Evolutionary conservation across 768 basidiomycete species (phyloP).

Genomic region (Naganishia onofrii): DNA sequence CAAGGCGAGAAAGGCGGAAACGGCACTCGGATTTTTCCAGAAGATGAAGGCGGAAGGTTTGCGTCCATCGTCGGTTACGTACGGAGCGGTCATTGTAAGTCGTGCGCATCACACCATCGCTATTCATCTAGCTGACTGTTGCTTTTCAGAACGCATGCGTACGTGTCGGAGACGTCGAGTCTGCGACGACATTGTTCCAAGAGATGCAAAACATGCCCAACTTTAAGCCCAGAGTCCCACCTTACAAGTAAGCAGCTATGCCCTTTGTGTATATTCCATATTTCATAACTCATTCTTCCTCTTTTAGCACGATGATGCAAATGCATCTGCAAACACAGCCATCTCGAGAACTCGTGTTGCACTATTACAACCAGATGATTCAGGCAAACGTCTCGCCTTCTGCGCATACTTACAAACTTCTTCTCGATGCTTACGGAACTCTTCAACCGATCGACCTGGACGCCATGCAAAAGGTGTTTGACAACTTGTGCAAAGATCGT

Average conservation of each 20-base stretch:
- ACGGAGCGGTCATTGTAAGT: conserved; percentile 77
- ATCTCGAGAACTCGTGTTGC: conserved; percentile 69
- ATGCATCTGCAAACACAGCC: conserved; percentile 88
- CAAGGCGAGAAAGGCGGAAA: conserved; percentile 88
- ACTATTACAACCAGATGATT: conserved; percentile 69
- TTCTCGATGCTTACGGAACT: conserved; percentile 82
- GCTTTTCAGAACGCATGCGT: conserved; percentile 66
- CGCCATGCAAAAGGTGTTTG: conserved; percentile 70
- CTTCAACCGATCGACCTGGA: conserved; percentile 75
- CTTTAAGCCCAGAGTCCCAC: conserved; percentile 86
- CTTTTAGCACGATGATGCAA: conserved; percentile 76
- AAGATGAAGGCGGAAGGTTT: conserved; percentile 71
- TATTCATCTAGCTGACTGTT: background rate
- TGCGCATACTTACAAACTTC: conserved; percentile 92
- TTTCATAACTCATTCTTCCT: conserved; percentile 14
- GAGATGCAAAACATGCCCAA: conserved; percentile 74
- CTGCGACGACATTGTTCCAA: conserved; percentile 75
- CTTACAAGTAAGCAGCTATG: conserved; percentile 65
- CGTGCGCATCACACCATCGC: background rate
- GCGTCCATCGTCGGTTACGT: conserved; percentile 78
- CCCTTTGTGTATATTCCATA: background rate
- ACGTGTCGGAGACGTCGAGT: conserved; percentile 78
- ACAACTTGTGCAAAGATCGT: conserved; percentile 58
- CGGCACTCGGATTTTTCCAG: conserved; percentile 80
- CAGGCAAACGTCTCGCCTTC: conserved; percentile 67